Base-by-base conservation (phyloP, 345 rosid species). In the Camelina sativa region DNA sequence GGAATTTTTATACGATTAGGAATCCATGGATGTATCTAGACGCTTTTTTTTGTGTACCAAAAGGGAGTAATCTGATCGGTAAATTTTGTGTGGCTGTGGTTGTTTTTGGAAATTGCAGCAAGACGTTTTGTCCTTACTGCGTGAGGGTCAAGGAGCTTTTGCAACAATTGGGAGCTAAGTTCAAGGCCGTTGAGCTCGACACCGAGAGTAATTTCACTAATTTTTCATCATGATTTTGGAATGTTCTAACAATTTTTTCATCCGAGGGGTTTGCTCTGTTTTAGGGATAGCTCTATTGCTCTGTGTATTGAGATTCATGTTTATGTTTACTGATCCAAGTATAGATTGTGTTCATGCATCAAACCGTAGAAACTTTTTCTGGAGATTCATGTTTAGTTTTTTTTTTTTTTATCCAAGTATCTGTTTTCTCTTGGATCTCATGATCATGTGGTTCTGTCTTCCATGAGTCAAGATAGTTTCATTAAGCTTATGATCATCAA, bases 111-210 rank as follows among this genome's bases (percentile, higher is more conserved):
- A 23, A 50, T 15, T 56, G 83, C 89, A 91, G 96, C 85, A 91
- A 89, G 68, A 6, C 88, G 20, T 85, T 5, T 70, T 91, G 97
- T 16, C 96, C 96, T 0, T 91, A 16, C 80, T 91, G 97, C 66
- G 76, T 62, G 25, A 51, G 22, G 11, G 92, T 89, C 76, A 91
- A 88, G 90, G 37, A 89, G 80, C 87, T 91, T 50, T 74, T 91
- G 60, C 61, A 88, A 16, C 76, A 84, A 46, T 4, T 91, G 53
- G 85, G 87, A 30, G 96, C 82, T 37, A 75, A 74, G 16, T 89
- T 72, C 80, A 80, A 84, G 71, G 80, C 74, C 37, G 6, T 85
- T 59, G 97, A 91, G 73, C 74, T 91, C 81, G 88, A 91, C 65
- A 65, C 54, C 19, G 96, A 88, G 79, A 55, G 97, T 91, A 65